These are phyloP conservation scores for Vigna trinervia DNA, from an alignment of 306 rosid species.

Conservation along the genomic window DNA sequence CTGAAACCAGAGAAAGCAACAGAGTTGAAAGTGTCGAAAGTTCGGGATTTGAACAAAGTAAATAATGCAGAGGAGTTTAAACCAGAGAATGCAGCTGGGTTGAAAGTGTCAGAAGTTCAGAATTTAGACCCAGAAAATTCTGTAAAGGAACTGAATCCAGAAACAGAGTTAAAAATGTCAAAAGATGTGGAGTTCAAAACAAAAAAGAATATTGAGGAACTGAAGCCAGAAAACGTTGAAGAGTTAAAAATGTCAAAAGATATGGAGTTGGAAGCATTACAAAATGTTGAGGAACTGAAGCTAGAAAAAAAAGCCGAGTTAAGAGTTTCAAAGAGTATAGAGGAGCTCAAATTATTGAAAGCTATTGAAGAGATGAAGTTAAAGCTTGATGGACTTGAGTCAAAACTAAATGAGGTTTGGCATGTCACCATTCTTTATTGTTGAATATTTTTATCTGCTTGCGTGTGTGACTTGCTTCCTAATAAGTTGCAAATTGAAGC, in stretches of 20 bases:
- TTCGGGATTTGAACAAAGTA: conserved; percentile 37
- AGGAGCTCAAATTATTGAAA: conserved; percentile 61
- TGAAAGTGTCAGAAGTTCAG: conserved; percentile 29
- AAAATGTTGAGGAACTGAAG: conserved; percentile 40
- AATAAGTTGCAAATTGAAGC: conserved; percentile 30
- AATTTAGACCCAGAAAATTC: conserved; percentile 41
- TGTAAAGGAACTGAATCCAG: conserved; percentile 37
- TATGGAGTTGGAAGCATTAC: conserved; percentile 26
- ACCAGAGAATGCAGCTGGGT: conserved; percentile 41
- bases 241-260: conserved; percentile 33
- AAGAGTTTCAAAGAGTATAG: conserved; percentile 37
- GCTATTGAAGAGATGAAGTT: conserved; percentile 80
- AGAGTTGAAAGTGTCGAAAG: conserved; percentile 27
- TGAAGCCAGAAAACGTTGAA: conserved; percentile 35
- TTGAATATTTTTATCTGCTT: conserved; percentile 25
- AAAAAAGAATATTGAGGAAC: conserved; percentile 37
- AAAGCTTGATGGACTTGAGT: conserved; percentile 71
- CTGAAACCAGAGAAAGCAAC: conserved; percentile 33
- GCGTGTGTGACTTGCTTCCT: conserved; percentile 29
- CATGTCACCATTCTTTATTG: conserved; percentile 32
- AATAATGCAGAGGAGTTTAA: conserved; percentile 40
- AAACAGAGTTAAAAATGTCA: conserved; percentile 20
- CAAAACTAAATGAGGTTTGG: conserved; percentile 83
- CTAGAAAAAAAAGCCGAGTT: conserved; percentile 38
- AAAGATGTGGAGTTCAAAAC: conserved; percentile 34